Evolutionary conservation across 2,329 filamentous ascomycete species (phyloP).

Genomic region (Diaporthe helianthi): DNA sequence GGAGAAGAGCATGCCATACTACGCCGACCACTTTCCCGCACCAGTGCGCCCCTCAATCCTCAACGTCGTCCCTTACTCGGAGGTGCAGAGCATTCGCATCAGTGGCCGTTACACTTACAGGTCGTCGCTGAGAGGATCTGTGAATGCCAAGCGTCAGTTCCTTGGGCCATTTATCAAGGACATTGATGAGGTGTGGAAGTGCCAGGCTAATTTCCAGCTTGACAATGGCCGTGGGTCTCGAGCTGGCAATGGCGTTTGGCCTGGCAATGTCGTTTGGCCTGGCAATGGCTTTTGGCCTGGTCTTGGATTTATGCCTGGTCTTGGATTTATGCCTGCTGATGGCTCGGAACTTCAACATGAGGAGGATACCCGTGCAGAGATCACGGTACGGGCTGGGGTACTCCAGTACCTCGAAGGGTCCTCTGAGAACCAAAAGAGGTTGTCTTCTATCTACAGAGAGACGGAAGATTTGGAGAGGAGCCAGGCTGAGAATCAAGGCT

Average conservation of each 20-base stretch:
- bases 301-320: too few species aligned
- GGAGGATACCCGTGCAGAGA: background rate
- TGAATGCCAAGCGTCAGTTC: background rate
- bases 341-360: too few species aligned
- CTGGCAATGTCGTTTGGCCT: too few species aligned
- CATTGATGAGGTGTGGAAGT: background rate
- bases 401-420: background rate
- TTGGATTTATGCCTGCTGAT: too few species aligned
- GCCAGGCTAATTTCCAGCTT: fast-evolving
- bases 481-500: background rate
- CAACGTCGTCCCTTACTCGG: background rate
- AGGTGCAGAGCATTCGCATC: background rate
- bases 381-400: conserved; percentile 4
- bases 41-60: background rate
- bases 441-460: background rate
- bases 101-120: background rate
- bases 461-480: background rate
- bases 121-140: background rate
- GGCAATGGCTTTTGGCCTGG: too few species aligned
- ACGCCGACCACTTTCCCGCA: background rate
- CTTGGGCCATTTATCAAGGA: conserved; percentile 13
- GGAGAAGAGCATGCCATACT: background rate
- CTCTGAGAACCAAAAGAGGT: background rate
- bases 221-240: too few species aligned
- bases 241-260: too few species aligned